These are phyloP conservation scores for Epichloe glyceriae DNA, from an alignment of 2,329 filamentous ascomycete species.

Conservation along the genomic window DNA sequence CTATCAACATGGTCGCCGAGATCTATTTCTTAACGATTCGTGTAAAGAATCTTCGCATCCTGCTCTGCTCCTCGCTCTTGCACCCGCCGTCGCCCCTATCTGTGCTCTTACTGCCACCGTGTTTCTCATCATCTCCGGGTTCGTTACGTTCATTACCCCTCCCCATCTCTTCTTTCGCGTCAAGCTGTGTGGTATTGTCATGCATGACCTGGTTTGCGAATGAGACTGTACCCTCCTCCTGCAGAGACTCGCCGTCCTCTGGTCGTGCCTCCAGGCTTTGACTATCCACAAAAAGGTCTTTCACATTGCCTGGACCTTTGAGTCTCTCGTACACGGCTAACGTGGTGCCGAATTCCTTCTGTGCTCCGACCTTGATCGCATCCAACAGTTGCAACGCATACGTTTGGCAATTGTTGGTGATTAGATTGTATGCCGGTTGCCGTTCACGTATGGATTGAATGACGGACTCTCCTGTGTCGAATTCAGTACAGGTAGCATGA, in stretches of 20 bases:
- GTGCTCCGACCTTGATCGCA: slow-evolving; percentile 36
- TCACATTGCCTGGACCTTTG: slow-evolving; percentile 34
- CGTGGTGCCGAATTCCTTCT: slow-evolving; percentile 39
- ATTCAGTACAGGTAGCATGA: not conserved
- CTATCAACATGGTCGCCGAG: not conserved
- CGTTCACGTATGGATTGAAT: slow-evolving; percentile 37
- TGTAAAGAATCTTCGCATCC: slow-evolving; percentile 6
- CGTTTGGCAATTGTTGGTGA: slow-evolving; percentile 48
- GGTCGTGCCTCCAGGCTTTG: slow-evolving; percentile 14
- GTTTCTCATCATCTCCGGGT: slow-evolving; percentile 5
- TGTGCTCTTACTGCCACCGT: slow-evolving; percentile 5
- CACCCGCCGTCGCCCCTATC: not conserved
- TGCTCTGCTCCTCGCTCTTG: not conserved
- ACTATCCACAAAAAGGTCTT: slow-evolving; percentile 32
- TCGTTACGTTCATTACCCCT: slow-evolving; percentile 8
- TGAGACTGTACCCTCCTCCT: slow-evolving; percentile 27
- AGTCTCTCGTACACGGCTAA: slow-evolving; percentile 39
- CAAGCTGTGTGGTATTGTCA: slow-evolving; percentile 37
- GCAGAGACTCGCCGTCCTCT: slow-evolving; percentile 2
- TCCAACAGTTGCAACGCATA: slow-evolving; percentile 40
- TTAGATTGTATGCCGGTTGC: slow-evolving; percentile 41
- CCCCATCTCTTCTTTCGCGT: slow-evolving; percentile 23
- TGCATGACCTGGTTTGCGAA: slow-evolving; percentile 40
- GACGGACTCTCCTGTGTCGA: slow-evolving; percentile 32
- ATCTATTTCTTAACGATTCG: slow-evolving; percentile 6